phyloP scores from a whole-genome alignment of 768 basidiomycete genomes.

The Mycena galopus region DNA sequence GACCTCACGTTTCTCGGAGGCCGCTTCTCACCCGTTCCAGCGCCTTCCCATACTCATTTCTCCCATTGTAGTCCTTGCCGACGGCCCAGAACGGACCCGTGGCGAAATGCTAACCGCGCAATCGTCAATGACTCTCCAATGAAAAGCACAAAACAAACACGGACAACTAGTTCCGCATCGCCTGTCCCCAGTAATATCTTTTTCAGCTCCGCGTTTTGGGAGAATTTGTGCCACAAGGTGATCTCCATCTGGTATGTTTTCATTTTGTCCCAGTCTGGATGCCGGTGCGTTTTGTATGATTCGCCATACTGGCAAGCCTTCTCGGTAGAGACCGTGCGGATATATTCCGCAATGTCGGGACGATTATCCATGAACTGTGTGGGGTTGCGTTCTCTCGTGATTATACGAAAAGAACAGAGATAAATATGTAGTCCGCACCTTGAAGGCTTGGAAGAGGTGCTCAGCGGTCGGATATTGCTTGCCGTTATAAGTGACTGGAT shows the following conservation, averaged over 20 bases:
- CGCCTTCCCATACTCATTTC: conserved; percentile 63
- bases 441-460: conserved; percentile 62
- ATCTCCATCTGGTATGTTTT: conserved; percentile 6
- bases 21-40: neutral
- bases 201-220: conserved; percentile 10
- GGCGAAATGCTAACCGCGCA: neutral
- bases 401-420: too few relatives aligned
- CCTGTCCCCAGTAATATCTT: neutral
- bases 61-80: conserved; percentile 55
- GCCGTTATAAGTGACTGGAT: conserved; percentile 54
- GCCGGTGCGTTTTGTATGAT: neutral
- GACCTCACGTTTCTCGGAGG: neutral
- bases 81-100: conserved; percentile 53
- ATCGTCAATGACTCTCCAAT: neutral
- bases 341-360: neutral
- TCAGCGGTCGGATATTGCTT: conserved; percentile 60
- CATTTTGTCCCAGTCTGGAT: conserved; percentile 12
- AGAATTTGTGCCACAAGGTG: conserved; percentile 19
- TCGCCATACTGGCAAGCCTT: neutral
- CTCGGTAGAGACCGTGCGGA: neutral
- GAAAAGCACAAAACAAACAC: neutral
- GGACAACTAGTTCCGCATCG: conserved; percentile 11
- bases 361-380: conserved; percentile 3
- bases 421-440: conserved; percentile 37
- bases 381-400: neutral